A percentile compares a stretch with the other conserved stretches of the same genome.
Evolutionary conservation across 495 filamentous ascomycete species (phyloP).

Genomic region (Lasiosphaeria hispida): DNA sequence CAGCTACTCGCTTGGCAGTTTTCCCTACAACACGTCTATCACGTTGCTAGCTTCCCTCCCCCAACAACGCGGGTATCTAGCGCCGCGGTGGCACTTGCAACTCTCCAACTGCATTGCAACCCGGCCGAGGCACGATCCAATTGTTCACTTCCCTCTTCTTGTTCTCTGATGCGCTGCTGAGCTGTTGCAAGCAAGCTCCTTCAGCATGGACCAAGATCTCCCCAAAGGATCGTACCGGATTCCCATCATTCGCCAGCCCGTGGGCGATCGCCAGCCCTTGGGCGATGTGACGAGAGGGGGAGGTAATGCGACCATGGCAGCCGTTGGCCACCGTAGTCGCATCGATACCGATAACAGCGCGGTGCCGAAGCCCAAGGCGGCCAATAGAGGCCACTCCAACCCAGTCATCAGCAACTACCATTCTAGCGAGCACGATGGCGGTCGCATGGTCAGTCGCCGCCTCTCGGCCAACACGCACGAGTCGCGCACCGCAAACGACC

Average conservation of each 20-base stretch:
- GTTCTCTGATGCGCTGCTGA: conserved; percentile 18
- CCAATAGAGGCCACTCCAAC: conserved; percentile 13
- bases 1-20: too few species aligned
- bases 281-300: conserved; percentile 48
- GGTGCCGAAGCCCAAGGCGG: conserved; percentile 20
- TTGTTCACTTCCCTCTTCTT: neutral
- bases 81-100: too few species aligned
- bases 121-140: neutral
- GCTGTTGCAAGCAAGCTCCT: neutral
- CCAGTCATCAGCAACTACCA: conserved; percentile 8
- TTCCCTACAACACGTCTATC: too few species aligned
- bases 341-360: conserved; percentile 12
- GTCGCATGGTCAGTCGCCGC: conserved; percentile 2
- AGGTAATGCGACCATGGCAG: conserved; percentile 35
- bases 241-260: conserved; percentile 38
- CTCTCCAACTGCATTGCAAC: neutral
- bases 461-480: conserved; percentile 37
- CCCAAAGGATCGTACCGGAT: conserved; percentile 20
- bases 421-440: conserved; percentile 2
- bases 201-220: conserved; percentile 35
- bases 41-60: too few species aligned
- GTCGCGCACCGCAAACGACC: conserved; percentile 38
- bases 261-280: conserved; percentile 49
- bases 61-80: too few species aligned
- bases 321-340: conserved; percentile 14